Evolutionary conservation across 257 asterid species (phyloP), one percentile per base, ranked within the genome.

Genomic region (Solanum sejunctum): DNA sequence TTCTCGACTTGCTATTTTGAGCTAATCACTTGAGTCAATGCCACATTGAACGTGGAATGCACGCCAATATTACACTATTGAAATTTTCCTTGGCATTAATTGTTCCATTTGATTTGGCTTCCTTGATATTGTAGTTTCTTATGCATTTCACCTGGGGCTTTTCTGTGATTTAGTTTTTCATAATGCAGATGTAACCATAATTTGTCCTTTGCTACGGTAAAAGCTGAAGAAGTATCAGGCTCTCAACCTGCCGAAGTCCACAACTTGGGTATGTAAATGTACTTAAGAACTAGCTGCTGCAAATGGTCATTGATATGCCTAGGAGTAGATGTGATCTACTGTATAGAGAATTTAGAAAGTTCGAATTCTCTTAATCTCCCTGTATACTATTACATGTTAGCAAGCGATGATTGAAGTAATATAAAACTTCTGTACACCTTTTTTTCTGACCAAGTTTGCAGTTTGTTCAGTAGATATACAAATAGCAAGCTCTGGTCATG

Each of bases 191-290:
- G 77, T 28, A 84, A 73, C 89, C 93, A 89, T 86, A 91, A 93
- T n/a, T 73, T 92, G 67, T 89, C 98, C 56, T 97, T 97, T 83
- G 95, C 95, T 6, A 91, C 98, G 10, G 89, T 95, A 81, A 88
- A 90, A 69, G 96, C 88, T 28, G 98, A 95, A 85, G 94, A 94
- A 81, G 60, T 97, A 85, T 94, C 98, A 58, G 98, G 95, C 54
- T 88, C 98, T 45, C 90, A 84, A 87, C 99, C 98, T 20, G 98
- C 98, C 41, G 98, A 95, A 91, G 99, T 97, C 78, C 92, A 88
- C 54, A 97, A 94, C 89, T 90, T 97, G 88, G 98, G 98, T 95
- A 92, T 55, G 80, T 84, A 26, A 57, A 26, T 51, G 47, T 77
- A 23, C 63, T 8, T 15, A 1, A 3, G 23, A 26, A 52, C 63